Evolutionary conservation across 2,329 filamentous ascomycete genomes (phyloP), one percentile per base, ranked within the genome.

Genomic region (Anisogramma anomala): DNA sequence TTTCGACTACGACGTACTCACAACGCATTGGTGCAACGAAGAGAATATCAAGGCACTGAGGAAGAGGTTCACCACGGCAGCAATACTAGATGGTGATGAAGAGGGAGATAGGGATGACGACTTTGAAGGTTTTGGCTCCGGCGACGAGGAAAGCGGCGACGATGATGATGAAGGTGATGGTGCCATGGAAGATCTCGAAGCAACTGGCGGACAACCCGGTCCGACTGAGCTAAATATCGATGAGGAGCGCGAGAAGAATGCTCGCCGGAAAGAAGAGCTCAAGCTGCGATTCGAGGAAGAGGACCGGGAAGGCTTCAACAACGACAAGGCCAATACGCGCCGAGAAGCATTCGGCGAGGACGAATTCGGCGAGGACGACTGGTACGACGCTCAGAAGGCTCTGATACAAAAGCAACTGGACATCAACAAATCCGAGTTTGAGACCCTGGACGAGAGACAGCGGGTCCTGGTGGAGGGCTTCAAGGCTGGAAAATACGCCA

Each of bases 321-420:
- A 93, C 55, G 86, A 91, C 61, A 93, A 93, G 56, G 79, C 84
- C 20, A 77, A 80, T 37, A 82, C 82, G 9, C 74, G 82, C 26
- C 70, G 76, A 48, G 82, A 86, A 50, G 77, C 74, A 22, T 80
- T 72, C 25, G 71, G 72, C 3, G 68, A 77, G 5, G 77, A 89
- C 39, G 82, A 93, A 55, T 96, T 94, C 54, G 91, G 88, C 39
- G 91, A 98, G 61, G 91, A 98, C 57, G 85, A 98, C 42, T 98
- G 93, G 93, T 98, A 98, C 58, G 91, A 96, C 56, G 77, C 84
- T 20, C 91, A 98, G 58, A 98, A 98, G 65, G 85, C 91, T 23
- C 74, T 83, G 58, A 79, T 98, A 45, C 84, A 95, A 63, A 95
- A 94, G 64, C 91, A 98, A 60, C 74, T 91, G 48, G 84, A 93